Conservation (phyloP, 257 asterid species). For the Przewalskia tangutica region DNA sequence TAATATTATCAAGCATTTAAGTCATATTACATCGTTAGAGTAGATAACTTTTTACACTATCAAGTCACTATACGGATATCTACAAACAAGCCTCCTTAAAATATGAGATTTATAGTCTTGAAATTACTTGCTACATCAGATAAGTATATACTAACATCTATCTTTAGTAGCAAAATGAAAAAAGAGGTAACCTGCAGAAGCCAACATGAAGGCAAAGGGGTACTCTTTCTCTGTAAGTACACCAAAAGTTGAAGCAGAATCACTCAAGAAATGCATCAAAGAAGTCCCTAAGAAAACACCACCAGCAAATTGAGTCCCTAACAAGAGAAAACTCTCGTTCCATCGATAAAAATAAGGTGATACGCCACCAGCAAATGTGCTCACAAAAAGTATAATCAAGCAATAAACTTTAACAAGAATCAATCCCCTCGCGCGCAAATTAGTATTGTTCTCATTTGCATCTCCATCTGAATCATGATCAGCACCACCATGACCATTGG, state of each 20-base stretch:
- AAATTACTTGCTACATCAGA: not conserved
- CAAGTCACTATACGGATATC: not conserved
- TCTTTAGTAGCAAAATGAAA: not conserved
- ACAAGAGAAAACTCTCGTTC: slow-evolving; percentile 64
- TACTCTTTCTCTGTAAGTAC: slow-evolving; percentile 39
- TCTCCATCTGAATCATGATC: slow-evolving; percentile 2
- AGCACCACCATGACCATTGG: slow-evolving; percentile 44
- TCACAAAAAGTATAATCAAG: slow-evolving; percentile 46
- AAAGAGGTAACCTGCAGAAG: slow-evolving; percentile 43
- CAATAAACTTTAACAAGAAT: slow-evolving; percentile 68
- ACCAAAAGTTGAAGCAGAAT: slow-evolving; percentile 35
- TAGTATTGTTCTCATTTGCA: not conserved
- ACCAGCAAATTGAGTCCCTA: slow-evolving; percentile 87
- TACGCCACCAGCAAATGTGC: slow-evolving; percentile 65
- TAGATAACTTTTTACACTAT: not conserved
- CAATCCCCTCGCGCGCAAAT: slow-evolving; percentile 33
- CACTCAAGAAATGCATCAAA: slow-evolving; percentile 80
- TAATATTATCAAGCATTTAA: not conserved
- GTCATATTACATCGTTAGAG: not conserved
- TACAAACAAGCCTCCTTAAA: not conserved
- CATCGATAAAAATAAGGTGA: slow-evolving; percentile 74
- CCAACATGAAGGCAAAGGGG: slow-evolving; percentile 80
- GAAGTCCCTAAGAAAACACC: slow-evolving; percentile 86
- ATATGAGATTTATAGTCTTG: not conserved
- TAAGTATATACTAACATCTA: not conserved